phyloP scores from a whole-genome alignment of 805 yeast genomes.

The Yamadazyma olivae region DNA sequence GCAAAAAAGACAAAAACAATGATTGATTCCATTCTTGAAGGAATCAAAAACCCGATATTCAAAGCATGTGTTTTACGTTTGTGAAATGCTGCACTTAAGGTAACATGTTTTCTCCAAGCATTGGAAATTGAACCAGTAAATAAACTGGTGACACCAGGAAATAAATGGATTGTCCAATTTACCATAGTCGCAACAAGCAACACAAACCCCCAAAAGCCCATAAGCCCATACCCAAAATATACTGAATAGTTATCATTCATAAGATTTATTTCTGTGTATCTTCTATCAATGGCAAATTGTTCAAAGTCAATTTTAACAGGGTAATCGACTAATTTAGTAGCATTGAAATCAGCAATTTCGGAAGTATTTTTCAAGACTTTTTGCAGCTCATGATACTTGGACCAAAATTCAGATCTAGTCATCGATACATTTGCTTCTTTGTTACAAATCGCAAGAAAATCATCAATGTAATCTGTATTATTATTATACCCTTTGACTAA shows the following conservation, averaged over 20 bases:
- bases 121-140: slow-evolving; percentile 17
- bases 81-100: slow-evolving; percentile 16
- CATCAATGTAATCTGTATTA: slow-evolving; percentile 11
- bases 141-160: slow-evolving; percentile 17
- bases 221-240: slow-evolving; percentile 31
- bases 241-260: slow-evolving; percentile 20
- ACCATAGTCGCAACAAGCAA: slow-evolving; percentile 28
- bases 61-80: slow-evolving; percentile 13
- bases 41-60: slow-evolving; percentile 25
- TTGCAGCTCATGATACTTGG: slow-evolving; percentile 12
- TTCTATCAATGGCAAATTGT: slow-evolving; percentile 3
- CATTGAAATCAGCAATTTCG: slow-evolving; percentile 3
- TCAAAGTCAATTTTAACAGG: slow-evolving; percentile 9
- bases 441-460: slow-evolving; percentile 13
- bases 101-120: slow-evolving; percentile 15
- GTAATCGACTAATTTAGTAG: slow-evolving; percentile 6
- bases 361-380: slow-evolving; percentile 3
- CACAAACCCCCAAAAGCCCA: slow-evolving; percentile 38
- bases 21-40: slow-evolving; percentile 48
- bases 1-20: slow-evolving; percentile 33
- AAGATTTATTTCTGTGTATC: background rate
- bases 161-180: slow-evolving; percentile 21
- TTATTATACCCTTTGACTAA: slow-evolving; percentile 20
- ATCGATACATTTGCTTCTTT: slow-evolving; percentile 4
- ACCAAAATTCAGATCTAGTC: slow-evolving; percentile 11